phyloP scores from a whole-genome alignment of 1,284 basidiomycete genomes.

The Ganoderma boninense region DNA sequence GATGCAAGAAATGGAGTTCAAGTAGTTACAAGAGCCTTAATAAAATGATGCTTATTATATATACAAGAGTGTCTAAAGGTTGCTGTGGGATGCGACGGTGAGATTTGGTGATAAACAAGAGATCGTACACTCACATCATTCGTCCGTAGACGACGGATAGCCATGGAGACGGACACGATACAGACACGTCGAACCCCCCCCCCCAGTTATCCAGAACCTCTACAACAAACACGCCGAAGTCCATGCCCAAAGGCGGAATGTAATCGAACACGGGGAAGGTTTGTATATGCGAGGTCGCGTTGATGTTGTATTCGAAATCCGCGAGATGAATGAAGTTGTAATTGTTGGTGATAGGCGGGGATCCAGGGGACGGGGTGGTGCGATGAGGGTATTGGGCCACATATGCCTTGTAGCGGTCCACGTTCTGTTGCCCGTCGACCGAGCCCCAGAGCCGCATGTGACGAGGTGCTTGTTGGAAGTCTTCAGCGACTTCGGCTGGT shows the following conservation, averaged over 20 bases:
- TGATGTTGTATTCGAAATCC: constrained; percentile 20
- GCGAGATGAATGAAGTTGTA: constrained; percentile 15
- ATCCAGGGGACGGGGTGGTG: not conserved
- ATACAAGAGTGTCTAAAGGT: no score
- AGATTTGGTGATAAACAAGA: no score
- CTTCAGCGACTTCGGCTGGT: constrained; percentile 7
- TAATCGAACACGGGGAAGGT: constrained; percentile 18
- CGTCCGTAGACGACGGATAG: not conserved
- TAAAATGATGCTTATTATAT: no score
- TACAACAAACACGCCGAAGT: constrained; percentile 20
- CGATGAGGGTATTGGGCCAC: not conserved
- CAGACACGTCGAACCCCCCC: constrained; percentile 13
- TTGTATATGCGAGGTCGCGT: constrained; percentile 4
- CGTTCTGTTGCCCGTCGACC: constrained; percentile 14
- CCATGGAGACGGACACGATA: constrained; percentile 29
- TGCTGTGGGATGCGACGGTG: no score
- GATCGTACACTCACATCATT: no score
- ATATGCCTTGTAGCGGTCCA: not conserved
- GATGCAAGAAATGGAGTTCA: no score
- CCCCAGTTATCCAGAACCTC: constrained; percentile 29
- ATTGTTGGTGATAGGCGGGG: not conserved
- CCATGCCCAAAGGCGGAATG: constrained; percentile 3
- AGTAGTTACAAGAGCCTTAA: no score
- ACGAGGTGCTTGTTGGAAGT: constrained; percentile 20
- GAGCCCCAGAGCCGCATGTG: constrained; percentile 21